Evolutionary conservation across 2,329 filamentous ascomycete genomes (phyloP).

Genomic region (Fusarium phyllophilum): DNA sequence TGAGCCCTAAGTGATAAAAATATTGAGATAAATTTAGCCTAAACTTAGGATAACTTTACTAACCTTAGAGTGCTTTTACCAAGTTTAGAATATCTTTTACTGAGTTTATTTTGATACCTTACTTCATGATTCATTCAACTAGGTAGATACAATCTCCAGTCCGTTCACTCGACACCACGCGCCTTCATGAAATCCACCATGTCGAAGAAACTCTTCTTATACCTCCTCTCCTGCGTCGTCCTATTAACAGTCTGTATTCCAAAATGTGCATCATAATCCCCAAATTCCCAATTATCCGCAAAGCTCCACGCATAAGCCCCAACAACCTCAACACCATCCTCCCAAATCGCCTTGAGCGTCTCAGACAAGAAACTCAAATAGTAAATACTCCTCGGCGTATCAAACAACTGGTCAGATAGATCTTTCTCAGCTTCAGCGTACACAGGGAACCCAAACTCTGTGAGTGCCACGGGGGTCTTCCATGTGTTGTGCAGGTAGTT

Average conservation of each 20-base stretch:
- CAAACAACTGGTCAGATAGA: conserved; percentile 62
- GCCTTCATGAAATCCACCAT: conserved; percentile 61
- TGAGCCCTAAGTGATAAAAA: no score
- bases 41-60: no score
- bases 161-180: conserved; percentile 38
- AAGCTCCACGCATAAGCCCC: conserved; percentile 65
- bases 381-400: conserved; percentile 63
- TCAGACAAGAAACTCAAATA: conserved; percentile 65
- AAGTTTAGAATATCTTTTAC: no score
- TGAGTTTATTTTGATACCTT: no score
- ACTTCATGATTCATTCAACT: not conserved
- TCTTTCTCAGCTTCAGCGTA: conserved; percentile 57
- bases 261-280: conserved; percentile 56
- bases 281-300: conserved; percentile 67
- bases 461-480: conserved; percentile 57
- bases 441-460: conserved; percentile 68
- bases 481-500: conserved; percentile 70
- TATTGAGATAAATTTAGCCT: no score
- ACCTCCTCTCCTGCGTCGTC: conserved; percentile 60
- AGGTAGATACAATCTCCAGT: not conserved
- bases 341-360: conserved; percentile 64
- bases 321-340: conserved; percentile 64
- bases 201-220: conserved; percentile 69
- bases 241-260: conserved; percentile 67
- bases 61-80: no score